A percentile compares a stretch with the other conserved stretches of the same genome.
Evolutionary conservation across 768 basidiomycete genomes (phyloP).

Genomic region (Gloeophyllum trabeum): DNA sequence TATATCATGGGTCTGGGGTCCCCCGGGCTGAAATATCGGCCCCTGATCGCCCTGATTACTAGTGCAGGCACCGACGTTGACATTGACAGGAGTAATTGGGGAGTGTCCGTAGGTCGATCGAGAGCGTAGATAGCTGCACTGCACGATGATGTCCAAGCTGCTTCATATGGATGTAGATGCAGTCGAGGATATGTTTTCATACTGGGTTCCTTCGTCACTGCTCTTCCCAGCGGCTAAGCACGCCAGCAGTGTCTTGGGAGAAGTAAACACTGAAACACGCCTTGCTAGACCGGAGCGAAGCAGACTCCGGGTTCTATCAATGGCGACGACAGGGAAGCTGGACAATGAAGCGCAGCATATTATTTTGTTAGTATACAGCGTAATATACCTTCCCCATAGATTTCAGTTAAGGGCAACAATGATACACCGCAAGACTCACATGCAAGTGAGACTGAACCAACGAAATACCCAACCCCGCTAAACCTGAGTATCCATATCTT

Average conservation of each 20-base stretch:
- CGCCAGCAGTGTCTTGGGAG: too few species aligned
- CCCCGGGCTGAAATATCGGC: too few species aligned
- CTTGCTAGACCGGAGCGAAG: too few species aligned
- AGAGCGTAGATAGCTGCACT: too few species aligned
- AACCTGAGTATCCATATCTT: slow-evolving; percentile 5
- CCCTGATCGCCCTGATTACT: too few species aligned
- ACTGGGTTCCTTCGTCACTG: too few species aligned
- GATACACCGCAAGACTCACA: background rate
- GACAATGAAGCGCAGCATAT: background rate
- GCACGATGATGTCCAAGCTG: too few species aligned
- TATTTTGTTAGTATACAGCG: background rate
- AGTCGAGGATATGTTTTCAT: too few species aligned
- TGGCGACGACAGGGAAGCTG: background rate
- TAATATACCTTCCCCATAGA: background rate
- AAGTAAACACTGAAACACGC: too few species aligned
- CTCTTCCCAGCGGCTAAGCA: too few species aligned
- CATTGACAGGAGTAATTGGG: background rate
- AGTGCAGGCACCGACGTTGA: background rate
- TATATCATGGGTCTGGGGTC: too few species aligned
- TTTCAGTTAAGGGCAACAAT: background rate
- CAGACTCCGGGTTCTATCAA: background rate
- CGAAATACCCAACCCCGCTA: background rate
- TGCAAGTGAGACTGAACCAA: background rate
- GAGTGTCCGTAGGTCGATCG: background rate
- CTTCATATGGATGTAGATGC: too few species aligned